phyloP scores from a whole-genome alignment of 164 flowering plant species.

The Platanus orientalis region DNA sequence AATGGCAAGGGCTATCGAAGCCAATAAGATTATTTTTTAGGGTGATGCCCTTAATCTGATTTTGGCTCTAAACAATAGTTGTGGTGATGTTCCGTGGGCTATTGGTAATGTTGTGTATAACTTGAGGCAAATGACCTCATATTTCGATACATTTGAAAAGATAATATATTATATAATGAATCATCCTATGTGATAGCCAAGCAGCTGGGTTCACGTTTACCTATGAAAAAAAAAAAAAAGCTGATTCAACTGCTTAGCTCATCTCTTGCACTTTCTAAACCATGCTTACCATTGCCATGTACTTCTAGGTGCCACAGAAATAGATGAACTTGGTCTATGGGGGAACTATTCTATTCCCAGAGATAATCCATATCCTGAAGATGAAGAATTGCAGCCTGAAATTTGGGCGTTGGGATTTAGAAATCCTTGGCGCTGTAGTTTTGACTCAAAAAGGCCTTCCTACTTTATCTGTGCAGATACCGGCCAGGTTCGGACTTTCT shows the following conservation, averaged over 20 bases:
- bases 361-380: conserved; percentile 50
- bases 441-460: conserved; percentile 77
- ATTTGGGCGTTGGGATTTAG: conserved; percentile 66
- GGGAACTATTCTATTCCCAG: conserved; percentile 50
- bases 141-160: too few relatives aligned
- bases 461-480: conserved; percentile 85
- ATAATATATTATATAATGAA: too few relatives aligned
- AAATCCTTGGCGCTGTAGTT: conserved; percentile 99
- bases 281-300: conserved; percentile 2
- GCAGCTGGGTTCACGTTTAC: too few relatives aligned
- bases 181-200: too few relatives aligned
- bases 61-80: too few relatives aligned
- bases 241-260: not conserved
- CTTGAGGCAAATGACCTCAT: too few relatives aligned
- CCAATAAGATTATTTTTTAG: too few relatives aligned
- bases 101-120: too few relatives aligned
- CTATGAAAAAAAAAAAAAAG: not conserved
- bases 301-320: conserved; percentile 52
- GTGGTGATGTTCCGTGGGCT: too few relatives aligned
- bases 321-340: conserved; percentile 34
- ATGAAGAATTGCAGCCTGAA: conserved; percentile 39
- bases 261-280: not conserved
- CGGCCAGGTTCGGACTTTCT: conserved; percentile 63
- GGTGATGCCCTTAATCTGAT: too few relatives aligned
- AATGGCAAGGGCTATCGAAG: too few relatives aligned